Base-by-base conservation (phyloP, 768 basidiomycete species). In the Xerocomellus chrysenteron region DNA sequence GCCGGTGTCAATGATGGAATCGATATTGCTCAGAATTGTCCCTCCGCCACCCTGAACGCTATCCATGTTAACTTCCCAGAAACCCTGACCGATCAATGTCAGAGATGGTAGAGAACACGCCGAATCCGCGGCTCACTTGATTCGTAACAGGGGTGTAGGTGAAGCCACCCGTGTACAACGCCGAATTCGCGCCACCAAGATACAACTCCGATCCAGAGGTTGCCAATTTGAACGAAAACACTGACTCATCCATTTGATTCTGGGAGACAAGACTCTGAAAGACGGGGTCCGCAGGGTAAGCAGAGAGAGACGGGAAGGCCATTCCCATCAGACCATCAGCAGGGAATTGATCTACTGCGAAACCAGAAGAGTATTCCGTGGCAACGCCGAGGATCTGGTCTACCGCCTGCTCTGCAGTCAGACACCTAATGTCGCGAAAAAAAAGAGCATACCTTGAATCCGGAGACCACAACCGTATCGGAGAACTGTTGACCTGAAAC, bases 161-260 rank as follows among this genome's bases (percentile, higher is more conserved):
- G 68, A 85, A 74, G 6, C 52, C 47, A 9, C 82, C 82, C 5
- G 72, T 77, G 68, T 78, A 83, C 52, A 77, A 67, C 1, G 62
- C 56, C 3, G 55, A 45, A 65, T 87, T 74, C 11, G 70, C 68
- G 44, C 84, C 84, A 41, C 84, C 84, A 24, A 87, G 58, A 62
- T 74, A 78, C 14, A 86, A 71, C 68, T 82, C 80, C 2, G 76
- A 71, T 5, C 74, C 75, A 16, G 62, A 52, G 9, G 62, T 21
- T 13, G 79, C 65, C 9, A 84, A 67, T 63, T 80, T 81, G 65
- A 85, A 79, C 12, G 76, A 73, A 62, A 84, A 82, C 47, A 70
- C 68, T 24, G 75, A 52, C 6, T 69, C 56, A 10, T 70, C 58
- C 2, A 67, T 60, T 52, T 65, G 51, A 5, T 67, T 69, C 49